Evolutionary conservation across 176 grass and related monocot genomes (phyloP), one percentile per base, ranked within the genome.

Genomic region (Cenchrus purpureus): DNA sequence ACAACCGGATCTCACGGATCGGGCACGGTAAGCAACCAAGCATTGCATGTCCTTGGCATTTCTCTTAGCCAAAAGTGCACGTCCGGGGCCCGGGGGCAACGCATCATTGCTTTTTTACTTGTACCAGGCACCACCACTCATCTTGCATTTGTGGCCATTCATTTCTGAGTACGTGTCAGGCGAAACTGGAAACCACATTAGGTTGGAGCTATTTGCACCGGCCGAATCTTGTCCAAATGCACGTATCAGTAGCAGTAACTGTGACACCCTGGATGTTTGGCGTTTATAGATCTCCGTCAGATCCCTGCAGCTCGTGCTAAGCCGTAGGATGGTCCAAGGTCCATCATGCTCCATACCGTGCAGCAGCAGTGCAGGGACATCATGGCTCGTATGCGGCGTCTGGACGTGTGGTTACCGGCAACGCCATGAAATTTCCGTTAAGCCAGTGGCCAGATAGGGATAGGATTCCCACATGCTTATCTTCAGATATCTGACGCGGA

Each of bases 1-100:
- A 99, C 76, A 99, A 99, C 79, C 80, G 86, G 65, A 99, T 99
- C 71, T 73, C 91, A 11, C 88, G 94, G 50, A 92, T 99, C 76
- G 97, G 97, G 1, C 90, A 92, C 57, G 93, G 97, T 99, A 92
- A 90, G 51, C 19, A 55, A 19, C 6, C 55, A 57, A 19, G 54
- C 74, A 66, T 50, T 57, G 54, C 70, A 66, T 55, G 74, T 75
- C 44, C 59, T 3, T 3, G 69, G 13, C 65, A 56, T 20, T 20
- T 57, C 15, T 20, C 15, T 57, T 10, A 40, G 37, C 37, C 12
- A 57, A 57, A 57, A 56, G 15, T 56, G 46, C 74, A 60, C 56
- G 65, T 68, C 37, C 49, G 49, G 48, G 48, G 48, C 48, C 49
- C 10, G 8, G 48, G 48, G 10, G 48, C 62, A 63, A 16, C 13